These are phyloP conservation scores for Termitomyces titanicus DNA, from an alignment of 768 basidiomycete species.

Conservation along the genomic window DNA sequence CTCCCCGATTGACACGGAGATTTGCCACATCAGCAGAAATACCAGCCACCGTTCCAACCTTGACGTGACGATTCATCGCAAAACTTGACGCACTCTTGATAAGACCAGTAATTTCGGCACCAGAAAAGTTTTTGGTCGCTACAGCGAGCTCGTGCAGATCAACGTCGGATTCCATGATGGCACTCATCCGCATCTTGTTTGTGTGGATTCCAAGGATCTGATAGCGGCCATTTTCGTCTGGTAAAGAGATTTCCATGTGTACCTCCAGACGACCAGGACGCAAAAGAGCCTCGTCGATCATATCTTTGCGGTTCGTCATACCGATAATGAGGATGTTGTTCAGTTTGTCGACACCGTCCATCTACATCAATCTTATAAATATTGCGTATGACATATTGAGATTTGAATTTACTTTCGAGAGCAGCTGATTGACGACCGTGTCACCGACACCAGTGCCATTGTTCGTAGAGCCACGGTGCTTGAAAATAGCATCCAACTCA, in stretches of 20 bases:
- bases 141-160: constrained; percentile 78
- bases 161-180: constrained; percentile 86
- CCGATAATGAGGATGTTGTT: constrained; percentile 99
- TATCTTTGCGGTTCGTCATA: constrained; percentile 97
- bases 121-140: constrained; percentile 94
- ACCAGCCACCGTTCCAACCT: constrained; percentile 95
- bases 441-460: constrained; percentile 97
- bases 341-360: constrained; percentile 98
- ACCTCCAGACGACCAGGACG: constrained; percentile 98
- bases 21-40: constrained; percentile 96
- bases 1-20: constrained; percentile 77
- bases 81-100: constrained; percentile 99
- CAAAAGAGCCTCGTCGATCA: constrained; percentile 98
- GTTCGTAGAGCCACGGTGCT: constrained; percentile 92
- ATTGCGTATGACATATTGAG: background rate
- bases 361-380: constrained; percentile 42
- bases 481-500: constrained; percentile 97
- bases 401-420: constrained; percentile 72
- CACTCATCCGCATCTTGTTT: constrained; percentile 86
- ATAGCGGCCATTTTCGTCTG: constrained; percentile 86
- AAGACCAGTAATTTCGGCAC: constrained; percentile 92
- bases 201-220: constrained; percentile 98
- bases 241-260: constrained; percentile 98
- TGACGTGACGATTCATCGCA: constrained; percentile 96
- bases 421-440: constrained; percentile 95